These are phyloP conservation scores for Nigrospora oryzae DNA, from an alignment of 2,329 filamentous ascomycete genomes.

Conservation along the genomic window DNA sequence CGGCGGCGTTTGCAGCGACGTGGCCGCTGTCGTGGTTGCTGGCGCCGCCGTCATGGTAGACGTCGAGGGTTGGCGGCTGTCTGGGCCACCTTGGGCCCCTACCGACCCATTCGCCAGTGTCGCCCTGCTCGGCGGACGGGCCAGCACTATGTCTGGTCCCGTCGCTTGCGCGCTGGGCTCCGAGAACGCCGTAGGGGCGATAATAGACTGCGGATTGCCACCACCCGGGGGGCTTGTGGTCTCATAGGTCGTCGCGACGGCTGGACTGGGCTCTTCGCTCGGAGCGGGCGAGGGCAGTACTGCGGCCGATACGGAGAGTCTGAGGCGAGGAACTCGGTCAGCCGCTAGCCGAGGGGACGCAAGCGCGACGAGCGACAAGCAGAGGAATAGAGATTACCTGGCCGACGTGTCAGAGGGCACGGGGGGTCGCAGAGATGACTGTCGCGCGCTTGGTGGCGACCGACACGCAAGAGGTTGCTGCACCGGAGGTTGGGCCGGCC, in stretches of 20 bases:
- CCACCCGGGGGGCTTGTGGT: constrained; percentile 17
- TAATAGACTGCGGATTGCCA: background rate
- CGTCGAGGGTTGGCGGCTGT: constrained; percentile 3
- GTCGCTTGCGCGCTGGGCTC: background rate
- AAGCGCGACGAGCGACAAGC: no score
- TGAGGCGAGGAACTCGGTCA: no score
- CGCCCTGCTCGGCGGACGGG: background rate
- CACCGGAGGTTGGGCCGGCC: no score
- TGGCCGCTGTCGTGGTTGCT: constrained; percentile 4
- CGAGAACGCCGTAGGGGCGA: no score
- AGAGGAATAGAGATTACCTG: no score
- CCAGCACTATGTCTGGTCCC: background rate
- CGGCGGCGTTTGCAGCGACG: constrained; percentile 15
- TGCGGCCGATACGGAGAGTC: background rate
- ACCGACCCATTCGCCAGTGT: constrained; percentile 1
- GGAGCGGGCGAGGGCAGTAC: constrained; percentile 54
- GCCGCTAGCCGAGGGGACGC: no score
- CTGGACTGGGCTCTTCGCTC: constrained; percentile 51
- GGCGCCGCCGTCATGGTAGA: constrained; percentile 5
- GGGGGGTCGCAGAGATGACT: no score
- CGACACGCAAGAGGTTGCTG: no score
- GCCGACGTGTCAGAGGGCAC: no score
- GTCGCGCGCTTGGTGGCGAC: no score
- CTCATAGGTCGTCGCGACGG: constrained; percentile 22
- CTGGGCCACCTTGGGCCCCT: background rate